Conservation (phyloP, 805 yeast species). For the Saccharomycopsis amapae region DNA sequence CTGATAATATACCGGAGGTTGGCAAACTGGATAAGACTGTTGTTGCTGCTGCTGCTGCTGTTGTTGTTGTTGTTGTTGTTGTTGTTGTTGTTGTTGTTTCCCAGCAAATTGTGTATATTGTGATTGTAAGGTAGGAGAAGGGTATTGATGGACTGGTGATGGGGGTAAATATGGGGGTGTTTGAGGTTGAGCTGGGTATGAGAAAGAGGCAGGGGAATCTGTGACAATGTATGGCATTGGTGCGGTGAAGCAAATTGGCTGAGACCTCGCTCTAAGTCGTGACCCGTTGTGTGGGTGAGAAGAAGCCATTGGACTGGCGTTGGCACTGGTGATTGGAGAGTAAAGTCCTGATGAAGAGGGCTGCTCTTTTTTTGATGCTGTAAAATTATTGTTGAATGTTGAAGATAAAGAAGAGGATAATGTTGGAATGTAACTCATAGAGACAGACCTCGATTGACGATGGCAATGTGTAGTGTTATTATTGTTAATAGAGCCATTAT, state of each 20-base stretch:
- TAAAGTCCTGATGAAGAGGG: too few species aligned
- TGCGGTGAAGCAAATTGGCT: conserved; percentile 19
- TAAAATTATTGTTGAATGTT: too few species aligned
- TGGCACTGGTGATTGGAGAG: background rate
- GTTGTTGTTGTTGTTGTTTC: conserved; percentile 2
- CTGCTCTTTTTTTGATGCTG: too few species aligned
- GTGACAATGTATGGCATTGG: background rate
- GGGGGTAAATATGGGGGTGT: conserved; percentile 2
- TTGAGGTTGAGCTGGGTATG: background rate
- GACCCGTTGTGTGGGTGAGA: conserved; percentile 25
- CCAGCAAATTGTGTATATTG: background rate
- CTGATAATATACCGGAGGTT: background rate
- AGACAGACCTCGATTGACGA: too few species aligned
- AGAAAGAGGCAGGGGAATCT: background rate
- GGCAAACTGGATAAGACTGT: background rate
- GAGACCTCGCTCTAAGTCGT: conserved; percentile 29
- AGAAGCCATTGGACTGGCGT: conserved; percentile 8
- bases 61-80: conserved; percentile 1
- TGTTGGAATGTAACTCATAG: too few species aligned
- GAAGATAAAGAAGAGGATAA: too few species aligned
- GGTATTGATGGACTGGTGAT: background rate
- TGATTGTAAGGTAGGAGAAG: background rate
- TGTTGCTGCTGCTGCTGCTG: background rate
- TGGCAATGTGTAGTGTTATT: too few species aligned
- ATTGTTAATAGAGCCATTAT: too few species aligned